Base-by-base conservation (phyloP, 192 early-diverging fungal species). In the Dimargaris xerosporica region DNA sequence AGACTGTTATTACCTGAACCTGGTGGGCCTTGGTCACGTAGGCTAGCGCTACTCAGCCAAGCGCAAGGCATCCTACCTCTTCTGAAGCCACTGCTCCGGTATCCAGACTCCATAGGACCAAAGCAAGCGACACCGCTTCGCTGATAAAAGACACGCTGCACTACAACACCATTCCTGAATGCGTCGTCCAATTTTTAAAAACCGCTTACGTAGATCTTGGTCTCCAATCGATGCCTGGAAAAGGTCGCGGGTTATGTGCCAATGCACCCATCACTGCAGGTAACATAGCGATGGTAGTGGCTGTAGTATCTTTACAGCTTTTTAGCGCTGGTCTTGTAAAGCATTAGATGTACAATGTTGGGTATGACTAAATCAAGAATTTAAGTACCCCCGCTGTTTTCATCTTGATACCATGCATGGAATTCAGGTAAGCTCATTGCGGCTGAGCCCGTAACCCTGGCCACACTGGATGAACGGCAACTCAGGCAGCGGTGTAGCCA, bases 401-500 rank as follows among this genome's bases (percentile, higher is more conserved):
- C 7, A 5, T 39, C 7, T 7, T 39, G 34, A 7, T 39, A 39
- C 7, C 34, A 39, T 39, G 7, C 7, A 7, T 39, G 34, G 34
- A 39, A 39, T 7, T 39, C 34, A 39, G 34, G 34, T 7, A 39
- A 39, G 34, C 28, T 52, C 10, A 52, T 52, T n/a, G 21, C 28
- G 6, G 19, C 21, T 11, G 50, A 52, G 50, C 9, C 50, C 2
- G 50, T 28, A 11, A 21, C 50, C 6, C 21, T 28, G 19, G 50
- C 50, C 23, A 28, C 28, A 0, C 10, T 52, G 23, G 28, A 21
- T 28, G 28, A n/a, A 11, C 23, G 23, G 9, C 50, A 52, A 1
- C 50, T 52, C 3, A n/a, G 50, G 21, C 23, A 52, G 9, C 50
- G 50, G 50, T 52, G 50, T 19, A 52, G 50, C 50, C n/a, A 52